Base-by-base conservation (phyloP, 2,329 filamentous ascomycete genomes). In the Botrytis hyacinthi region DNA sequence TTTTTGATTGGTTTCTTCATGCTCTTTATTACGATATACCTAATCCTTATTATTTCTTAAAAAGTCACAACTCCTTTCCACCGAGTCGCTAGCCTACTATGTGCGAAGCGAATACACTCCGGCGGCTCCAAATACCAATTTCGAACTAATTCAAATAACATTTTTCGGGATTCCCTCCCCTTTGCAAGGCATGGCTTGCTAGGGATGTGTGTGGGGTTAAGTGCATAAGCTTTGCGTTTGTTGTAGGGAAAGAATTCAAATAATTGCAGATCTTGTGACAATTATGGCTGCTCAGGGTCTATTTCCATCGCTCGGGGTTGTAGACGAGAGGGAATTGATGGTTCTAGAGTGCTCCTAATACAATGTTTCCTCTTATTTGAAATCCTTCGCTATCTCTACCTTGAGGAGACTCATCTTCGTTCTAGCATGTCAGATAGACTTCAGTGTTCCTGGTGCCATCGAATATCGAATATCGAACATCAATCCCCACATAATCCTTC, bases 231-330 rank as follows among this genome's bases (percentile, higher is more conserved):
- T 40, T 16, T 22, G 65, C 46, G 12, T 54, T 68, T 67, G 65
- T 22, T 26, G 32, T 54, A 54, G 46, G 65, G 35, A 40, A 40
- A 26, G 32, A 66, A 63, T 44, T 63, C 26, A 63, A 63, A 63
- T 32, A 44, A 66, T 48, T 66, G 42, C 42, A 67, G 65, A 67
- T 67, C 65, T 67, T 54, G 65, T 67, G 46, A 54, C 46, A 67
- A n/a, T 54, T 35, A 40, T 20, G 42, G 29, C 51, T 54, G 5
- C 51, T 54, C n/a, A 29, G 16, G 22, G 26, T 51, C 48, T 51
- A 51, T 51, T n/a, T 7, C 1, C 9, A 29, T 54, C 26, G n/a
- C n/a, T 29, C 51, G 26, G 51, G 51, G 51, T 54, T 66, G 62
- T 48, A 35, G 32, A 66, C 42, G 29, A 66, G 42, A 62, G 12